Evolutionary conservation across 345 rosid genomes (phyloP).

Genomic region (Citrus maxima): DNA sequence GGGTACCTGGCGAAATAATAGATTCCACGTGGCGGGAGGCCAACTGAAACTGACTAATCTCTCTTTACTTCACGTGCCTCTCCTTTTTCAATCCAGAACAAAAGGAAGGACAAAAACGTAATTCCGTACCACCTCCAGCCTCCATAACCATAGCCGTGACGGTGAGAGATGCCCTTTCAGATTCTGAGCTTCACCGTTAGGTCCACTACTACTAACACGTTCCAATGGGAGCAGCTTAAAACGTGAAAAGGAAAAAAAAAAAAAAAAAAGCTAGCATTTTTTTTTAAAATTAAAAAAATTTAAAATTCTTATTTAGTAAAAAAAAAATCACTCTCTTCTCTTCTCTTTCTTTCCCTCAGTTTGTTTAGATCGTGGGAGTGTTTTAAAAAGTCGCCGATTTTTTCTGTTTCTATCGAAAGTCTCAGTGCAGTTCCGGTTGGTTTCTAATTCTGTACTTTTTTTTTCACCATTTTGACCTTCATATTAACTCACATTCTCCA

Average conservation of each 20-base stretch:
- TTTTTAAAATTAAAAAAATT: background rate
- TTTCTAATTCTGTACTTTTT: background rate
- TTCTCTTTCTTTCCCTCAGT: background rate
- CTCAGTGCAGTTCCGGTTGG: conserved; percentile 13
- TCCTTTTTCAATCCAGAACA: conserved; percentile 9
- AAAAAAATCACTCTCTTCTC: background rate
- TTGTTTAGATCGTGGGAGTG: conserved; percentile 11
- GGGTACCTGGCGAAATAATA: background rate
- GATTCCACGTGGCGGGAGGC: conserved; percentile 25
- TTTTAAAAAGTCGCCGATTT: conserved; percentile 17
- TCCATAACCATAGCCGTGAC: conserved; percentile 7
- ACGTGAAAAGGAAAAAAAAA: too few species aligned
- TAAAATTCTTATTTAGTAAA: background rate
- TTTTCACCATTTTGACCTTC: conserved; percentile 10
- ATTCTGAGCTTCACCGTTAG: too few species aligned
- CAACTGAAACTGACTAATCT: conserved; percentile 18
- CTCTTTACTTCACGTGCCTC: conserved; percentile 32
- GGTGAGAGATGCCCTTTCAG: too few species aligned
- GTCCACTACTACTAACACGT: background rate
- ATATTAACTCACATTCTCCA: conserved; percentile 14
- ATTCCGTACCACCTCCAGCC: background rate
- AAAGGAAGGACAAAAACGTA: conserved; percentile 28
- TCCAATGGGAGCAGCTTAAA: conserved; percentile 5
- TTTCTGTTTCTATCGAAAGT: conserved; percentile 30
- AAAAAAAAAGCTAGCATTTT: conserved; percentile 1